Percentiles rank a stretch among this genome's conserved stretches.
These are phyloP conservation scores for Eutypella sp. DNA, from an alignment of 2,329 filamentous ascomycete genomes.

Conservation along the genomic window DNA sequence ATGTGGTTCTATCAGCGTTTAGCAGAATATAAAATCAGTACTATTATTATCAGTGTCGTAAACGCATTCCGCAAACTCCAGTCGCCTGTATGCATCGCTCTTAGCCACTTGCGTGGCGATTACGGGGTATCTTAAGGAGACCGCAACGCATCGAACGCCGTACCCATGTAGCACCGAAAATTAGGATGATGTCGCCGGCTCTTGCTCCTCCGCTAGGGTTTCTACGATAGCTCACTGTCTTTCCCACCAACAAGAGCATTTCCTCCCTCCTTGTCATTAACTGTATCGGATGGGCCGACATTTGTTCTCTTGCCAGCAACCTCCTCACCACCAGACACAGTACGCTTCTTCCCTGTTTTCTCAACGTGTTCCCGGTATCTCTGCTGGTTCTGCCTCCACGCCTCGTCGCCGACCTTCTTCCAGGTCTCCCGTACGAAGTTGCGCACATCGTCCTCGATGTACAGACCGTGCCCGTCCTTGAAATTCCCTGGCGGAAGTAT, in stretches of 20 bases:
- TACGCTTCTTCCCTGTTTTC: constrained; percentile 4
- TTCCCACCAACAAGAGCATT: not conserved
- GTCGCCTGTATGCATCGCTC: too few species aligned
- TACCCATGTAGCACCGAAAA: too few species aligned
- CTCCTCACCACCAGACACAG: constrained; percentile 5
- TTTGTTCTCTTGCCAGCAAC: not conserved
- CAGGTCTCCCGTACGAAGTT: constrained; percentile 38
- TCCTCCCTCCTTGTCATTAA: not conserved
- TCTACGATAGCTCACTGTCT: too few species aligned
- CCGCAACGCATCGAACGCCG: too few species aligned
- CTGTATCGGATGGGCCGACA: not conserved
- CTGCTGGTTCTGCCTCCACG: constrained; percentile 22
- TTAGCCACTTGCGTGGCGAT: not conserved
- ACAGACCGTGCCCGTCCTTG: constrained; percentile 36
- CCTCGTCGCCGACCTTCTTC: constrained; percentile 31
- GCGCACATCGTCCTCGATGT: constrained; percentile 35
- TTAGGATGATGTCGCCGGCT: too few species aligned
- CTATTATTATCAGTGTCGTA: too few species aligned
- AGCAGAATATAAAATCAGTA: too few species aligned
- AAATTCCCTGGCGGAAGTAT: constrained; percentile 22
- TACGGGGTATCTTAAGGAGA: too few species aligned
- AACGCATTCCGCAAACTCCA: too few species aligned
- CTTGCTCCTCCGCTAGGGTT: too few species aligned
- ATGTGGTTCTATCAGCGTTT: too few species aligned
- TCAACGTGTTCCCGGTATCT: constrained; percentile 7